These are phyloP conservation scores for Xylaria curta DNA, from an alignment of 495 filamentous ascomycete species.

Conservation along the genomic window DNA sequence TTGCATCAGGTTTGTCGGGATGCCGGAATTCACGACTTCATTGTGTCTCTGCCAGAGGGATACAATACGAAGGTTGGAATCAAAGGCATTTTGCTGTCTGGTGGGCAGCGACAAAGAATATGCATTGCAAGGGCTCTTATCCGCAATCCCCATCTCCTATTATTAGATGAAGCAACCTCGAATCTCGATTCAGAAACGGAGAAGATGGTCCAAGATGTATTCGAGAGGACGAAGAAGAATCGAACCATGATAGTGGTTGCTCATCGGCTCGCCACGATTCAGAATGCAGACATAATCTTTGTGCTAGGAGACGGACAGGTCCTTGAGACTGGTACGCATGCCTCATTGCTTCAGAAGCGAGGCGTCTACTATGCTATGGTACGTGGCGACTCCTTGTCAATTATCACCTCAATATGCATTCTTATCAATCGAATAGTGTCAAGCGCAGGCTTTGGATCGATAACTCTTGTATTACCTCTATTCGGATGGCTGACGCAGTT, in stretches of 20 bases:
- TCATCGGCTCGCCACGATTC: slow-evolving; percentile 64
- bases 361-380: slow-evolving; percentile 66
- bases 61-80: slow-evolving; percentile 69
- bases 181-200: slow-evolving; percentile 79
- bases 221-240: slow-evolving; percentile 67
- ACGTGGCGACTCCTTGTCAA: slow-evolving; percentile 22
- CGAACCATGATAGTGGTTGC: slow-evolving; percentile 82
- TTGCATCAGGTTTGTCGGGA: slow-evolving; percentile 58
- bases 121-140: slow-evolving; percentile 79
- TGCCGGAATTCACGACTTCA: slow-evolving; percentile 66
- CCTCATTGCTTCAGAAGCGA: slow-evolving; percentile 51
- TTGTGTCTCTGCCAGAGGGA: slow-evolving; percentile 62
- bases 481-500: not conserved
- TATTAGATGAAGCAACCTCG: slow-evolving; percentile 83
- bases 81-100: slow-evolving; percentile 70
- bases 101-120: slow-evolving; percentile 79
- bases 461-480: slow-evolving; percentile 28
- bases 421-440: slow-evolving; percentile 45
- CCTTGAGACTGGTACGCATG: slow-evolving; percentile 60
- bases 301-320: slow-evolving; percentile 61
- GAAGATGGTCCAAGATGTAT: slow-evolving; percentile 71
- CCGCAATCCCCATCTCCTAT: slow-evolving; percentile 71
- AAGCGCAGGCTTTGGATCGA: slow-evolving; percentile 56
- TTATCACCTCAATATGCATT: slow-evolving; percentile 2
- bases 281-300: slow-evolving; percentile 64